phyloP scores from a whole-genome alignment of 345 rosid genomes.

The Rhodomyrtus tomentosa region DNA sequence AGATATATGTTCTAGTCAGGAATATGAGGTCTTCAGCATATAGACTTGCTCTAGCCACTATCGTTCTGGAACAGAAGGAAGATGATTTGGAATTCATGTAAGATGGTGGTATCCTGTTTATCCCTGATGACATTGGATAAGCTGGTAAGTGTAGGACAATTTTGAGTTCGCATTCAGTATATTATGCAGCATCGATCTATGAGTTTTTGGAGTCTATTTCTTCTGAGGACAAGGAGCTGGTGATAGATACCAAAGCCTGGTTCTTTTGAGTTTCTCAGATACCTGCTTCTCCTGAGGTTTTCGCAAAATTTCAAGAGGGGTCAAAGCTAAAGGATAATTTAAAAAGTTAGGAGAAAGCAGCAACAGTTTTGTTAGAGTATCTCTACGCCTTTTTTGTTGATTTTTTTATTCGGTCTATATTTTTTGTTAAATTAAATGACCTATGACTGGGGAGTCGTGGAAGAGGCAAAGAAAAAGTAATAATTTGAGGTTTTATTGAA shows the following conservation, averaged over 20 bases:
- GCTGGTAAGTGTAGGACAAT: background rate
- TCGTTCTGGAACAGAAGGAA: slow-evolving; percentile 55
- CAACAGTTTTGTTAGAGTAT: background rate
- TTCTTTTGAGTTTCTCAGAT: background rate
- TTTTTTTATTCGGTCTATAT: background rate
- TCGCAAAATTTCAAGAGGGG: background rate
- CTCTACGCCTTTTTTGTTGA: background rate
- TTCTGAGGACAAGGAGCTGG: background rate
- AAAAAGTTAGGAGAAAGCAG: background rate
- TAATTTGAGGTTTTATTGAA: background rate
- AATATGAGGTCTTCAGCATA: slow-evolving; percentile 75
- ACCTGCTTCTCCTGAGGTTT: background rate
- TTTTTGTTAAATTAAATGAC: background rate
- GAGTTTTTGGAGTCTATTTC: background rate
- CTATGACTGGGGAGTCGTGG: background rate
- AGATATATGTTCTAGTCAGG: slow-evolving; percentile 67
- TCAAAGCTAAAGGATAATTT: background rate
- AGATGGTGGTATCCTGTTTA: background rate
- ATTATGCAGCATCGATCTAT: background rate
- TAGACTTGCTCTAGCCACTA: slow-evolving; percentile 67
- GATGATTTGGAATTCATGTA: slow-evolving; percentile 42
- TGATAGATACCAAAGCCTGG: background rate
- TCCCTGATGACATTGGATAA: background rate
- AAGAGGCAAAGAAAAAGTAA: background rate
- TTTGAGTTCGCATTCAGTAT: background rate